Conservation (phyloP, 169 alveolate genomes). For the Cryptosporidium andersoni region DNA sequence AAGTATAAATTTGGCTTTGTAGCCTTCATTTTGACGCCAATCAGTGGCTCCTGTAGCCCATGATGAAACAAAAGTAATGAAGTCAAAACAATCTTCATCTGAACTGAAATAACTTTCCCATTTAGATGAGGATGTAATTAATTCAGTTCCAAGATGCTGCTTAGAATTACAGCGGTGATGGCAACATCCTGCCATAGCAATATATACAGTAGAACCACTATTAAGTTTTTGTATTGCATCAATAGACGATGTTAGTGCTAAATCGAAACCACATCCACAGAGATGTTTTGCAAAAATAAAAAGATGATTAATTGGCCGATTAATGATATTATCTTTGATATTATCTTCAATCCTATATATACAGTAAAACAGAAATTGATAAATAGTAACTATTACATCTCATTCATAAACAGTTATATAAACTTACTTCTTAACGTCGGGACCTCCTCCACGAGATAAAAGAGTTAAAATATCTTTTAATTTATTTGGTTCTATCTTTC, state of each 20-base stretch:
- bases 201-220: slow-evolving; percentile 16
- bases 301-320: neutral
- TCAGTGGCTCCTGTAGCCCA: slow-evolving; percentile 69
- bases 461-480: slow-evolving; percentile 16
- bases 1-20: slow-evolving; percentile 58
- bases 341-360: slow-evolving; percentile 23
- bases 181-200: slow-evolving; percentile 52
- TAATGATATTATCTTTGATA: slow-evolving; percentile 8
- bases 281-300: slow-evolving; percentile 57
- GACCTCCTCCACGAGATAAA: slow-evolving; percentile 63
- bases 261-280: slow-evolving; percentile 64
- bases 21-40: slow-evolving; percentile 24
- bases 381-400: neutral
- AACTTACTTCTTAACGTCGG: slow-evolving; percentile 60
- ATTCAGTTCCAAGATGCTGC: slow-evolving; percentile 43
- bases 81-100: slow-evolving; percentile 6
- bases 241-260: slow-evolving; percentile 21
- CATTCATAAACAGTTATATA: neutral
- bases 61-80: slow-evolving; percentile 21
- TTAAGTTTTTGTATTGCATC: neutral
- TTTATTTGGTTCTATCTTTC: slow-evolving; percentile 6
- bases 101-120: neutral
- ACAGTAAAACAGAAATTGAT: neutral
- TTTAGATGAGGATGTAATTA: neutral
- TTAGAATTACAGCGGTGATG: slow-evolving; percentile 28